Evolutionary conservation across 1,284 basidiomycete species (phyloP), one percentile per base, ranked within the genome.

Genomic region (Pseudozyma thailandica): DNA sequence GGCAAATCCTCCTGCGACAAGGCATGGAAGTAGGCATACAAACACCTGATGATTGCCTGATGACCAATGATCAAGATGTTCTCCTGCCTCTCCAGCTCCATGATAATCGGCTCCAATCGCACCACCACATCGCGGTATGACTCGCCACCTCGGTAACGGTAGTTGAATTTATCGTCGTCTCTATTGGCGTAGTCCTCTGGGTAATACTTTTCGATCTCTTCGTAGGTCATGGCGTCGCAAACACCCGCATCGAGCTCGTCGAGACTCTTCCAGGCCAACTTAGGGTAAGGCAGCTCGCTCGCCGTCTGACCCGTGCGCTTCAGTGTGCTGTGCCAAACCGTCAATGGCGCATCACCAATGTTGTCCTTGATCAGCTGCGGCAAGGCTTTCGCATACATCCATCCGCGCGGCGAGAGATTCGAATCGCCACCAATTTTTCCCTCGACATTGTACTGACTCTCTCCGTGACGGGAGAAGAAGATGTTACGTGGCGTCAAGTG

Each of bases 121-220:
- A 94, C 89, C n/a, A 98, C 93, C 7, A 85, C 84, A 82, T 97
- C 94, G 23, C 94, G 89, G 83, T 97, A 97, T 5, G 93, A 94
- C 83, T 97, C 96, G 51, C 96, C 95, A 18, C 89, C 90, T 84
- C 84, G 74, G 84, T 98, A 98, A 23, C 96, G 89, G 83, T 99
- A 99, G 85, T 98, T 98, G 85, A 97, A 99, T 84, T 99, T 99
- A 86, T 99, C 96, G 48, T 98, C 94, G 80, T 98, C 96, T 25
- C 96, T 89, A 80, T 93, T 93, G n/a, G 93, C 94, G 82, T 95
- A 98, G 84, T 99, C 96, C 73, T 99, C 96, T 0, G 96, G 96
- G 82, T 98, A 98, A 91, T 94, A 81, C 43, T 57, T 58, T 54
- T 94, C 95, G 58, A 98, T 98, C 86, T 98, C 95, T 85, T 94